Conservation (phyloP, 2,329 filamentous ascomycete species). For the Claviceps africana region DNA sequence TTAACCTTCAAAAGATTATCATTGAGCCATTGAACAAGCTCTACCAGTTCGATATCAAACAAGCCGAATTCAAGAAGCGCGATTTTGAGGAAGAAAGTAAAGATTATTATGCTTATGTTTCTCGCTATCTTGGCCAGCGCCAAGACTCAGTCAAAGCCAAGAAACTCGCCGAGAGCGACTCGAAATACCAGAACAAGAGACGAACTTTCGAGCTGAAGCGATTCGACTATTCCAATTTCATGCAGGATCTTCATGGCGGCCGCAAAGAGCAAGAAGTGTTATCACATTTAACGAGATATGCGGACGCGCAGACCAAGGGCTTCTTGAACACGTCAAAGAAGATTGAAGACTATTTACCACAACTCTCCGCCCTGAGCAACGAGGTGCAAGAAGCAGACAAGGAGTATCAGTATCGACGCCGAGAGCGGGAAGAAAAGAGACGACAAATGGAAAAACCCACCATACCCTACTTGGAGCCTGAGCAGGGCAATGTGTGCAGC, state of each 20-base stretch:
- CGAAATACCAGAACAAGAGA: constrained; percentile 88
- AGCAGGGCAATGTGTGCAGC: constrained; percentile 34
- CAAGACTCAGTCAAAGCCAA: constrained; percentile 96
- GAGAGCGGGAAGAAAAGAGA: constrained; percentile 92
- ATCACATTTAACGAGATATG: constrained; percentile 87
- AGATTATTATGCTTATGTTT: constrained; percentile 93
- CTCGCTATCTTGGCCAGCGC: constrained; percentile 87
- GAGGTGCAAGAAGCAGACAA: constrained; percentile 93
- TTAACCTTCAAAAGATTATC: constrained; percentile 79
- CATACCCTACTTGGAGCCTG: constrained; percentile 56
- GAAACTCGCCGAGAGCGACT: constrained; percentile 86
- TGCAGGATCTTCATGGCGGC: constrained; percentile 98
- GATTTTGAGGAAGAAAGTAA: constrained; percentile 98
- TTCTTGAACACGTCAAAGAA: constrained; percentile 76
- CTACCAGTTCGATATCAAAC: constrained; percentile 93
- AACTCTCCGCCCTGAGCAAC: constrained; percentile 72
- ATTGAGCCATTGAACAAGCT: constrained; percentile 87
- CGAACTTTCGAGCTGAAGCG: constrained; percentile 93
- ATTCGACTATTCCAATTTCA: constrained; percentile 97
- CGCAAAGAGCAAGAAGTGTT: constrained; percentile 95
- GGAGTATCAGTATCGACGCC: constrained; percentile 86
- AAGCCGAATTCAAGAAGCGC: constrained; percentile 89
- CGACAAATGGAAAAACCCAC: constrained; percentile 80
- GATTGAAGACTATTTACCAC: constrained; percentile 73
- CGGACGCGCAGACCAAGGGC: constrained; percentile 72